Evolutionary conservation across 2,329 filamentous ascomycete species (phyloP).

Genomic region (Madurella mycetomatis): DNA sequence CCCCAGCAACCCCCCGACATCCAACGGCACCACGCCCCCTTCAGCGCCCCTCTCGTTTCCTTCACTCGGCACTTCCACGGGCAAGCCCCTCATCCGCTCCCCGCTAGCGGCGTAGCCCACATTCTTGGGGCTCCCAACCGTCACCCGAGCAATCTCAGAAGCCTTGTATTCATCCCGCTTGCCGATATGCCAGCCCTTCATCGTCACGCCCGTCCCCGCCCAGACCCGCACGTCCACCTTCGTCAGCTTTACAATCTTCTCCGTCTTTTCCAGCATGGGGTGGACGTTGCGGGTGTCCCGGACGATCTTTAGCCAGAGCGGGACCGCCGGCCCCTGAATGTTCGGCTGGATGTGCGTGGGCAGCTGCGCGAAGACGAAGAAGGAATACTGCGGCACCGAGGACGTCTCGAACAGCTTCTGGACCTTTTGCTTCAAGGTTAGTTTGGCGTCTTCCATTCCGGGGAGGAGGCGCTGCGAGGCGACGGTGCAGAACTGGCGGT

Average conservation of each 20-base stretch:
- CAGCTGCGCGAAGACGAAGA: background rate
- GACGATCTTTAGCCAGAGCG: too few relatives aligned
- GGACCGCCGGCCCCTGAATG: background rate
- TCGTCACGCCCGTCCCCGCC: too few relatives aligned
- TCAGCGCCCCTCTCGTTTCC: background rate
- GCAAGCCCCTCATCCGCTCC: background rate
- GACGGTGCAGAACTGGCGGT: background rate
- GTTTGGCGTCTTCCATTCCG: constrained; percentile 7
- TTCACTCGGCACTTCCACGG: background rate
- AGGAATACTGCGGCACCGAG: constrained; percentile 7
- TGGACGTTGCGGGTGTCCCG: too few relatives aligned
- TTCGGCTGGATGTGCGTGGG: background rate
- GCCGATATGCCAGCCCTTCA: too few relatives aligned
- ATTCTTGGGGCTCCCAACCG: too few relatives aligned
- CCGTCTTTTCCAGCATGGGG: too few relatives aligned
- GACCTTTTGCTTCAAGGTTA: constrained; percentile 2
- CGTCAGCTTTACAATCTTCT: too few relatives aligned
- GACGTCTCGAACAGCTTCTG: constrained; percentile 7
- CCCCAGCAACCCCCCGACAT: background rate
- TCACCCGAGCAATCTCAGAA: too few relatives aligned
- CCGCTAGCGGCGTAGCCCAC: too few relatives aligned
- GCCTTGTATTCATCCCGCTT: too few relatives aligned
- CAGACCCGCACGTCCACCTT: too few relatives aligned
- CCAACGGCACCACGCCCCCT: background rate
- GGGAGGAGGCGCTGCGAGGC: constrained; percentile 8